Percentiles rank a stretch among this genome's conserved stretches.
Evolutionary conservation across 2,329 filamentous ascomycete species (phyloP).

Genomic region (Neofusicoccum laricinum): DNA sequence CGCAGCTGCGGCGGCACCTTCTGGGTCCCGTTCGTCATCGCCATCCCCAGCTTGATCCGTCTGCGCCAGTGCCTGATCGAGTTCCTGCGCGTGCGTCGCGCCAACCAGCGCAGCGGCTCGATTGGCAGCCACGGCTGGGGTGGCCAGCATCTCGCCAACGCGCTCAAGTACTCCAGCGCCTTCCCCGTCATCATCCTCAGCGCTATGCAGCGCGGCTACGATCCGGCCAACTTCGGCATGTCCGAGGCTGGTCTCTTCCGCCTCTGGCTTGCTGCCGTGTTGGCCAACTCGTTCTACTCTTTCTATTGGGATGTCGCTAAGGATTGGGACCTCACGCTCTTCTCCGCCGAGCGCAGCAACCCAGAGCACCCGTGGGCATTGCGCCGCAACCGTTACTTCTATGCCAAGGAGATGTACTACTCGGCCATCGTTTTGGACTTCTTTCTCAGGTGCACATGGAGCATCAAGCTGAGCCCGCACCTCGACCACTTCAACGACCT

Average conservation of each 20-base stretch:
- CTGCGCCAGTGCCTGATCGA: conserved; percentile 90
- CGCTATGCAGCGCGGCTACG: conserved; percentile 66
- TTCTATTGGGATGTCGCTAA: conserved; percentile 98
- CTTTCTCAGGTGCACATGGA: conserved; percentile 84
- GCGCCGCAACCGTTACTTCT: conserved; percentile 70
- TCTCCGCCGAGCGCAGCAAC: conserved; percentile 62
- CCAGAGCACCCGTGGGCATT: conserved; percentile 74
- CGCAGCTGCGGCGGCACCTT: conserved; percentile 75
- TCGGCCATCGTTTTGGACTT: conserved; percentile 74
- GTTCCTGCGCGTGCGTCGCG: conserved; percentile 68
- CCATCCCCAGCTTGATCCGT: conserved; percentile 78
- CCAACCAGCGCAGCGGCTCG: conserved; percentile 38
- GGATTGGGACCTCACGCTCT: conserved; percentile 92
- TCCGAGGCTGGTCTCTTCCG: conserved; percentile 56
- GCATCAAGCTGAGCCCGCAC: conserved; percentile 78
- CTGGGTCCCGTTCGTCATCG: conserved; percentile 80
- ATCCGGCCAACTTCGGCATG: conserved; percentile 51
- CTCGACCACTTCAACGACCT: conserved; percentile 81
- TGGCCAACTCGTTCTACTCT: conserved; percentile 86
- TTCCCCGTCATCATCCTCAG: conserved; percentile 87
- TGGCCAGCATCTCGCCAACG: conserved; percentile 87
- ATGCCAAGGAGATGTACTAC: conserved; percentile 75
- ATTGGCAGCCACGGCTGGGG: conserved; percentile 62
- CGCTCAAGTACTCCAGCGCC: conserved; percentile 87
- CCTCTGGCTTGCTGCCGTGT: conserved; percentile 64